Evolutionary conservation across 768 basidiomycete species (phyloP).

Genomic region (Mycena indigotica): DNA sequence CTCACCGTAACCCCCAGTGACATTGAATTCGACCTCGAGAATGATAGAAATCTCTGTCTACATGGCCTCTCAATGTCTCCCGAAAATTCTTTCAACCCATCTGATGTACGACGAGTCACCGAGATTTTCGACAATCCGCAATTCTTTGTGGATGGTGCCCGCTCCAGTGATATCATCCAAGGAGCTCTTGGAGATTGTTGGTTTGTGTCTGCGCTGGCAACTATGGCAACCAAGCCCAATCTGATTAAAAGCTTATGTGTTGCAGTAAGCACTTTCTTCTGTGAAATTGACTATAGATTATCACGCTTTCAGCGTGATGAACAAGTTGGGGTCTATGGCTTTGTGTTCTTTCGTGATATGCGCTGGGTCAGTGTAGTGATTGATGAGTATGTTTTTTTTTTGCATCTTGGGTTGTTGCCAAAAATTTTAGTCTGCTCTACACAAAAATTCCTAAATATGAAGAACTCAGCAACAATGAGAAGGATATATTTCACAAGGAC

Average conservation of each 20-base stretch:
- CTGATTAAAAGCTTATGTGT: slow-evolving; percentile 58
- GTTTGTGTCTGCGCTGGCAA: slow-evolving; percentile 55
- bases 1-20: too few relatives aligned
- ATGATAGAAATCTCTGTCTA: slow-evolving; percentile 42
- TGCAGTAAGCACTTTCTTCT: slow-evolving; percentile 33
- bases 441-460: slow-evolving; percentile 56
- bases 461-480: slow-evolving; percentile 41
- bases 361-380: slow-evolving; percentile 56
- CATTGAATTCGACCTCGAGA: slow-evolving; percentile 56
- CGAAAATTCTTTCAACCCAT: slow-evolving; percentile 28
- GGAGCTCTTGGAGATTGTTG: slow-evolving; percentile 56
- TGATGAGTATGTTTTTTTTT: slow-evolving; percentile 48
- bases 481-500: slow-evolving; percentile 52
- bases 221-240: slow-evolving; percentile 45
- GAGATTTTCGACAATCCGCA: slow-evolving; percentile 54
- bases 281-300: neutral
- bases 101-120: slow-evolving; percentile 49
- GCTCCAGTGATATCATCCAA: slow-evolving; percentile 50
- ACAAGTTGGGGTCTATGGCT: slow-evolving; percentile 58
- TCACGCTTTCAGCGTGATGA: slow-evolving; percentile 43
- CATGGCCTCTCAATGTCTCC: slow-evolving; percentile 37
- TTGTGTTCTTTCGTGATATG: slow-evolving; percentile 56
- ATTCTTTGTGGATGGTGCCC: slow-evolving; percentile 49
- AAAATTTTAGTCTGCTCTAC: slow-evolving; percentile 45
- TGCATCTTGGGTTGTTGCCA: neutral